Percentiles rank a stretch among this genome's conserved stretches.
Evolutionary conservation across 371 early-diverging fungal genomes (phyloP).

Genomic region (Apophysomyces elegans): DNA sequence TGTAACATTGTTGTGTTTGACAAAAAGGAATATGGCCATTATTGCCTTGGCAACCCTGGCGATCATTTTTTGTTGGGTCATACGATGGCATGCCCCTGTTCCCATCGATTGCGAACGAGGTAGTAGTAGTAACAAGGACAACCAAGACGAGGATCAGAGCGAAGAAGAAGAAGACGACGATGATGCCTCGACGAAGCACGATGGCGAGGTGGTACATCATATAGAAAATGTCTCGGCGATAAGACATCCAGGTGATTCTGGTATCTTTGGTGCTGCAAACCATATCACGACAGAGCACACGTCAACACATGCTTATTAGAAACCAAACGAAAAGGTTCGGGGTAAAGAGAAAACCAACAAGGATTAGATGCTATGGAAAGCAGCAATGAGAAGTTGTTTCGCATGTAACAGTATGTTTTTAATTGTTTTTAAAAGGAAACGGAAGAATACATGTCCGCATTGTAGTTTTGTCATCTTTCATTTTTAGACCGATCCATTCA

Average conservation of each 20-base stretch:
- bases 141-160: no score
- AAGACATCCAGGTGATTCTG: background rate
- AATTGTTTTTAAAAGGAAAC: background rate
- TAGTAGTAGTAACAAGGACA: no score
- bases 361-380: no score
- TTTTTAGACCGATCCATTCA: background rate
- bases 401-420: no score
- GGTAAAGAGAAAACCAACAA: no score
- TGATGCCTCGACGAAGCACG: slow-evolving; percentile 11
- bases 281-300: background rate
- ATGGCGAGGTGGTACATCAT: background rate
- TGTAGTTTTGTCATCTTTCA: background rate
- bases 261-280: background rate
- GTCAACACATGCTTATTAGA: background rate
- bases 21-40: slow-evolving; percentile 43
- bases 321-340: no score
- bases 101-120: background rate
- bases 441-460: background rate
- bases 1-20: background rate
- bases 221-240: slow-evolving; percentile 5
- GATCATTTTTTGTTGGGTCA: slow-evolving; percentile 36
- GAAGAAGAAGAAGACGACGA: background rate
- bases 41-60: slow-evolving; percentile 37
- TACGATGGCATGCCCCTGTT: slow-evolving; percentile 28
- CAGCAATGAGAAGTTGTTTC: no score